A percentile compares a stretch with the other conserved stretches of the same genome.
phyloP scores from a whole-genome alignment of 2,329 filamentous ascomycete species.

The Talaromyces sp. region DNA sequence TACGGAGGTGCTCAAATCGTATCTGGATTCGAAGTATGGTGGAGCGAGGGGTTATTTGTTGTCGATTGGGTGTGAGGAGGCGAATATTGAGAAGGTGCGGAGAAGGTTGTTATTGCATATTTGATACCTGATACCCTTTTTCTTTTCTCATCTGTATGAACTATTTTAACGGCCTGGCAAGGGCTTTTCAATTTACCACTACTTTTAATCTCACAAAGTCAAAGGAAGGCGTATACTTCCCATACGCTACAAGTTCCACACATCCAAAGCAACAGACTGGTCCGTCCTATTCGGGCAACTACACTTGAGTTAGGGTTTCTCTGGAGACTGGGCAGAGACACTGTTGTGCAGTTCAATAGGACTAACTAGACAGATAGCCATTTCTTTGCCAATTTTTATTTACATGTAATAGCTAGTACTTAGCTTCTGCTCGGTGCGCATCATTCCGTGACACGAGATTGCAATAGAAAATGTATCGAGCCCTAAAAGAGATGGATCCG shows the following conservation, averaged over 20 bases:
- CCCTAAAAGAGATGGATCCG: too few species aligned
- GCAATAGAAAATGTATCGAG: too few species aligned
- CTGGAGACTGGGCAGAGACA: slow-evolving; percentile 46
- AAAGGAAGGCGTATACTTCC: slow-evolving; percentile 17
- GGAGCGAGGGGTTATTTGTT: slow-evolving; percentile 62
- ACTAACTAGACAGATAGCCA: too few species aligned
- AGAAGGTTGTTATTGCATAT: slow-evolving; percentile 20
- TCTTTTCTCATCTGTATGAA: neutral
- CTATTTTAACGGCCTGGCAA: neutral
- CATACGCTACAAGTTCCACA: slow-evolving; percentile 48
- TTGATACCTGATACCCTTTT: slow-evolving; percentile 16
- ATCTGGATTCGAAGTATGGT: slow-evolving; percentile 60
- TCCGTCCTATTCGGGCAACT: slow-evolving; percentile 62
- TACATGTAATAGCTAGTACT: too few species aligned
- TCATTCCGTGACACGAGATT: too few species aligned
- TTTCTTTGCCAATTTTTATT: too few species aligned
- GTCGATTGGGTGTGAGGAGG: slow-evolving; percentile 53
- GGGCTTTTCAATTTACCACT: neutral
- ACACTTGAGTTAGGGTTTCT: too few species aligned
- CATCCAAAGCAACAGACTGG: slow-evolving; percentile 52
- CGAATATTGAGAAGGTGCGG: slow-evolving; percentile 38
- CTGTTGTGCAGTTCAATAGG: too few species aligned
- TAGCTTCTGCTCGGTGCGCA: too few species aligned
- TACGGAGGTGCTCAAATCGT: slow-evolving; percentile 53
- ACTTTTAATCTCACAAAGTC: slow-evolving; percentile 11